A percentile compares a stretch with the other conserved stretches of the same genome.
phyloP scores from a whole-genome alignment of 148 eudicot genomes.

The Diospyros kaki region DNA sequence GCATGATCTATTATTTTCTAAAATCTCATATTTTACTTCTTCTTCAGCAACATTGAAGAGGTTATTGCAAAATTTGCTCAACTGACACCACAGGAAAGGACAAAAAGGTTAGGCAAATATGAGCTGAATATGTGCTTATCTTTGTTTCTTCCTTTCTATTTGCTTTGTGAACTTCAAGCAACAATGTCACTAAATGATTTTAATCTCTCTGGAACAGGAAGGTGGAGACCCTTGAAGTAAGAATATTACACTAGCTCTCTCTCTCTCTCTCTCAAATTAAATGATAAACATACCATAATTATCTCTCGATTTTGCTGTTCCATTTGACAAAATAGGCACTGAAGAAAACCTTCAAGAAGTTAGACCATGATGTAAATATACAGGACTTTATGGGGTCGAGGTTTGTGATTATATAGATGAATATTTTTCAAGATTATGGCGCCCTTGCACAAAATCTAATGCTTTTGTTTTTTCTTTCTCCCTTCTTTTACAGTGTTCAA shows the following conservation, averaged over 20 bases:
- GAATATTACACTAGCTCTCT: slow-evolving; percentile 18
- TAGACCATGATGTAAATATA: slow-evolving; percentile 57
- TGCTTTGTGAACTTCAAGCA: neutral
- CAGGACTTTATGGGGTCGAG: slow-evolving; percentile 46
- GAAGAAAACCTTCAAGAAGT: slow-evolving; percentile 57
- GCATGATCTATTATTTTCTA: neutral
- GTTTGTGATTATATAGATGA: slow-evolving; percentile 21
- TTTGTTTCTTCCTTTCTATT: slow-evolving; percentile 10
- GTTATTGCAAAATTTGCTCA: slow-evolving; percentile 82
- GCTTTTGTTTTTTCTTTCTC: neutral
- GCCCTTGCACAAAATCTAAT: neutral
- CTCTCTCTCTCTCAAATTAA: neutral
- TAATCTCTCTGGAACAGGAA: slow-evolving; percentile 57
- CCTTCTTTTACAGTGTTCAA: slow-evolving; percentile 31
- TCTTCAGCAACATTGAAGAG: slow-evolving; percentile 73
- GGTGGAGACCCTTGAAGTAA: slow-evolving; percentile 93
- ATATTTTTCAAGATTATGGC: neutral
- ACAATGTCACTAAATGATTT: slow-evolving; percentile 18
- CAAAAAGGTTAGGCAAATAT: slow-evolving; percentile 44
- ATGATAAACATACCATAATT: neutral
- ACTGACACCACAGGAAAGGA: slow-evolving; percentile 80
- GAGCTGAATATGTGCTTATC: neutral
- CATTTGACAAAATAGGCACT: slow-evolving; percentile 47
- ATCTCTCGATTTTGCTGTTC: slow-evolving; percentile 2
- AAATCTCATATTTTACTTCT: slow-evolving; percentile 10